Evolutionary conservation across 805 yeast species (phyloP), one percentile per base, ranked within the genome.

Genomic region (Zygoascus biomembranicola): DNA sequence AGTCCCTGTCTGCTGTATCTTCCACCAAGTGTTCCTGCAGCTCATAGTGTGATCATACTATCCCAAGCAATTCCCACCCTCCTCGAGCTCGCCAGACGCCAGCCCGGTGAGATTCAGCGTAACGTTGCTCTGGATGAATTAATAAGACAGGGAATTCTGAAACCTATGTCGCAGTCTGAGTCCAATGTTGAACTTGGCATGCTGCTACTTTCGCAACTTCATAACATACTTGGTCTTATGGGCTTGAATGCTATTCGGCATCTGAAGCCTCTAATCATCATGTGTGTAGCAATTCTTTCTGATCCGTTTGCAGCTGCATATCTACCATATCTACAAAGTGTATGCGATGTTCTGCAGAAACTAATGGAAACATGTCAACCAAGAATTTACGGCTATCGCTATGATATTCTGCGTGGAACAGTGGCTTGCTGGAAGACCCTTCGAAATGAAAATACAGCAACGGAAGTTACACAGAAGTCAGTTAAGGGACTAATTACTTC

Each of bases 11-110:
- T 68, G 16, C 39, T 59, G 28, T 69, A 60, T 26, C 54, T 70
- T 9, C 73, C 73, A 0, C 73, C 73, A 0, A 50, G 66, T 10
- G 56, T 54, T 2, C 52, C 52, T 8, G 52, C 58, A 2, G 52
- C 51, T 1, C 52, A 56, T 11, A 55, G 69, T 5, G 52, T 44
- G 32, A 32, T 19, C 5, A 32, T 66, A 11, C 52, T 60, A 5
- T 44, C 56, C n/a, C 54, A 69, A 54, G 75, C 81, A 43, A 70
- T 69, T n/a, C 68, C 66, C 1, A 78, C 77, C 44, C 75, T 67
- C 55, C 70, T 71, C 52, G 74, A 68, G 48, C 73, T 73, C 3
- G 78, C 66, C n/a, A 13, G 39, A 20, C 32, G 32, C 5, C 19
- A 37, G 16, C 49, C 32, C 18, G 14, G 23, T 11, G 44, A 20